Conservation (phyloP, 208 protist species). For the Strigomonas galati region DNA sequence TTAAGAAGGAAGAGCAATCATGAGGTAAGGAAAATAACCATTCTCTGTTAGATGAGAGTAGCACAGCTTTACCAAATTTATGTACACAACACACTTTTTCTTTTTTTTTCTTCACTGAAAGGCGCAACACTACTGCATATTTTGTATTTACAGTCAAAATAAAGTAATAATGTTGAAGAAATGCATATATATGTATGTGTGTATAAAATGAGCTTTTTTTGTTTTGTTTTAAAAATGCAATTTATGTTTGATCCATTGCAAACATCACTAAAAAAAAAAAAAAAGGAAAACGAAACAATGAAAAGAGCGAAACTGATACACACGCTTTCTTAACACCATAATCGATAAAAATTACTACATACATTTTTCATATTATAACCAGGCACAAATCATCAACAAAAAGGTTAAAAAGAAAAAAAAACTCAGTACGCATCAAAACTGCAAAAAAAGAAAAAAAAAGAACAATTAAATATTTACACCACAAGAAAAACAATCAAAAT, state of each 20-base stretch:
- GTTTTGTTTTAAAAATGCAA: neutral
- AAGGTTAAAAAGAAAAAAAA: neutral
- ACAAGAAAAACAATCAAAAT: slow-evolving; percentile 17
- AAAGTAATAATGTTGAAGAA: neutral
- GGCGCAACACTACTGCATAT: too few species aligned
- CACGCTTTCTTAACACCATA: neutral
- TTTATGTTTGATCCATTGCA: neutral
- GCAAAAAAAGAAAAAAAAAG: slow-evolving; percentile 7
- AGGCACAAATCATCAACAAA: neutral
- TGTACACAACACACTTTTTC: neutral
- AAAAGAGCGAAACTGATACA: too few species aligned
- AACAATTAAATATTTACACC: neutral
- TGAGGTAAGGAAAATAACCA: too few species aligned
- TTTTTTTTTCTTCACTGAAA: neutral
- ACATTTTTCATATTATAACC: neutral
- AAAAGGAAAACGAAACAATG: slow-evolving; percentile 13
- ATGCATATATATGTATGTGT: neutral
- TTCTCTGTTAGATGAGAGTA: too few species aligned
- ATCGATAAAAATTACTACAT: neutral
- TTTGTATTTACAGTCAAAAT: too few species aligned
- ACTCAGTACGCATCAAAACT: slow-evolving; percentile 1
- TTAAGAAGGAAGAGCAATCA: slow-evolving; percentile 1
- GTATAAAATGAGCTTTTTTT: neutral
- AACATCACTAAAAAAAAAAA: slow-evolving; percentile 16
- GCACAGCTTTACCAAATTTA: slow-evolving; percentile 1